Evolutionary conservation across 257 asterid species (phyloP).

Genomic region (Henckelia pumila): DNA sequence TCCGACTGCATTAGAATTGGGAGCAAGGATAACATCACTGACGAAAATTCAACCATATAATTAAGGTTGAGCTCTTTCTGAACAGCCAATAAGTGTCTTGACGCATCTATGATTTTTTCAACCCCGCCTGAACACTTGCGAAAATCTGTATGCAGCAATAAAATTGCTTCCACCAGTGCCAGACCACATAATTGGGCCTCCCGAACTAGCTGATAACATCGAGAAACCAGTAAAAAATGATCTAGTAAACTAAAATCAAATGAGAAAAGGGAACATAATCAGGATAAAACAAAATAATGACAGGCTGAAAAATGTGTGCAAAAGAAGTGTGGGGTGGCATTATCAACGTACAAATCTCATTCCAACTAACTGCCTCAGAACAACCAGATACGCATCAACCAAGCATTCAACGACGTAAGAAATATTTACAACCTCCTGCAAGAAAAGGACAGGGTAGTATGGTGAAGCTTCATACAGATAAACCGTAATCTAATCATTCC

Average conservation of each 20-base stretch:
- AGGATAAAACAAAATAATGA: constrained; percentile 16
- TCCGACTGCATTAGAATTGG: constrained; percentile 64
- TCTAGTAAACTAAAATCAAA: constrained; percentile 22
- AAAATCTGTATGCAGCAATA: constrained; percentile 53
- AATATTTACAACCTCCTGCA: constrained; percentile 60
- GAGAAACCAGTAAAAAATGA: constrained; percentile 16
- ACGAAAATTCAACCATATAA: constrained; percentile 48
- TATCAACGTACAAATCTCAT: constrained; percentile 57
- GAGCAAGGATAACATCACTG: constrained; percentile 57
- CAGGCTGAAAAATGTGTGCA: constrained; percentile 5
- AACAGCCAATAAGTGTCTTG: constrained; percentile 58
- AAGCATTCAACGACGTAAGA: constrained; percentile 50
- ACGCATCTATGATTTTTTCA: constrained; percentile 63
- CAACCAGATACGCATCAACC: constrained; percentile 72
- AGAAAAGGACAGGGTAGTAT: constrained; percentile 19
- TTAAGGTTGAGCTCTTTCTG: constrained; percentile 85
- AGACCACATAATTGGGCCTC: constrained; percentile 77
- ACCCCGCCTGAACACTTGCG: constrained; percentile 46
- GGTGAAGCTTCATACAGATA: constrained; percentile 8
- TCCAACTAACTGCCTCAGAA: constrained; percentile 64
- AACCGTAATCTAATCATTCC: constrained; percentile 15
- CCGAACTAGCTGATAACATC: constrained; percentile 50
- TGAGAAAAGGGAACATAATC: constrained; percentile 14
- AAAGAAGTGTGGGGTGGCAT: constrained; percentile 19
- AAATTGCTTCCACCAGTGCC: constrained; percentile 58